These are phyloP conservation scores for Fagus crenata DNA, from an alignment of 306 rosid genomes.

Conservation along the genomic window DNA sequence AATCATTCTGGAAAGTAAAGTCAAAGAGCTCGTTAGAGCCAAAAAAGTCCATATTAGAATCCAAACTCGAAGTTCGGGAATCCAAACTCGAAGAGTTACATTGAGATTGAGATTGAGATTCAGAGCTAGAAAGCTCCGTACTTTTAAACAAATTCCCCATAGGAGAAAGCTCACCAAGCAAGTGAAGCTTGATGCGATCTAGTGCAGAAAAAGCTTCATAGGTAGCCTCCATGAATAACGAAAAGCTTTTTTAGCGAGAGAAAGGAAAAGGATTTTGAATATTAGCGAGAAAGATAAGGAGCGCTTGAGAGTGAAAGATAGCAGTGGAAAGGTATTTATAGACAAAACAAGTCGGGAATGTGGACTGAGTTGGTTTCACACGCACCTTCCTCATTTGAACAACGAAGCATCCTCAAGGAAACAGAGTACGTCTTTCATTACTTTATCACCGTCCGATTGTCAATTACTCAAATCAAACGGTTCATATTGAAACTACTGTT, in stretches of 20 bases:
- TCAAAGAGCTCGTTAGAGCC: constrained; percentile 26
- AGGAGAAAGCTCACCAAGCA: constrained; percentile 71
- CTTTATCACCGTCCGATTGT: constrained; percentile 18
- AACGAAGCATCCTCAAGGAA: constrained; percentile 41
- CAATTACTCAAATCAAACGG: neutral
- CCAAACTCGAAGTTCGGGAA: constrained; percentile 1
- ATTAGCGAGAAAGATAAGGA: no score
- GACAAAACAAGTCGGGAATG: neutral
- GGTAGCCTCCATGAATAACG: constrained; percentile 38
- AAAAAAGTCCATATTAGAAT: constrained; percentile 18
- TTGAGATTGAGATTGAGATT: constrained; percentile 25
- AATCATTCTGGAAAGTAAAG: constrained; percentile 14
- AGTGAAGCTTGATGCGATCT: constrained; percentile 55
- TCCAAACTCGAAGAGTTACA: constrained; percentile 20
- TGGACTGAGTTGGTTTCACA: neutral
- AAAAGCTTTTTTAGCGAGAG: neutral
- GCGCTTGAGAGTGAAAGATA: constrained; percentile 26
- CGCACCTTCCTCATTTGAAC: constrained; percentile 16
- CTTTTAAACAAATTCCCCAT: neutral
- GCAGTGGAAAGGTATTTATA: constrained; percentile 36
- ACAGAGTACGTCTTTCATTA: neutral
- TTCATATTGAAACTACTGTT: neutral
- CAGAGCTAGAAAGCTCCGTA: constrained; percentile 6
- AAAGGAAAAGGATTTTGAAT: neutral
- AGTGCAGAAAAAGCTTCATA: constrained; percentile 45